A percentile compares a stretch with the other conserved stretches of the same genome.
Evolutionary conservation across 2,329 filamentous ascomycete species (phyloP).

Genomic region (Penicillium nordicum): DNA sequence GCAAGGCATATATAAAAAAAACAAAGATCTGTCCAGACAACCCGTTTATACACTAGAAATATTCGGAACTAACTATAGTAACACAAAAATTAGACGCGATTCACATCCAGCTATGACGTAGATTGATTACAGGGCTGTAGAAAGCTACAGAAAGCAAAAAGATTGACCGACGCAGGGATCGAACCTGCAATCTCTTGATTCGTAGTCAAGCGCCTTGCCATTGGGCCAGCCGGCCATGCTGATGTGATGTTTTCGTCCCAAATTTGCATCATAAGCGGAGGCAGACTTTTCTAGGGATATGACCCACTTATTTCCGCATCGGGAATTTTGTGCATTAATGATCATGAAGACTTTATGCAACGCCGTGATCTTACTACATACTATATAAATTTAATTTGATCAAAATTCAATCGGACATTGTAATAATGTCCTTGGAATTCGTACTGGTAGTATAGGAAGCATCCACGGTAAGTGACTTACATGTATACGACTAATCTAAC

Average conservation of each 20-base stretch:
- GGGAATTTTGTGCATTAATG: too few species aligned
- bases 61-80: background rate
- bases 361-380: background rate
- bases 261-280: background rate
- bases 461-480: too few species aligned
- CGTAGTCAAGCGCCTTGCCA: constrained; percentile 53
- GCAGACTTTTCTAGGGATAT: background rate
- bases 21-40: background rate
- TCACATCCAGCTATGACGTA: background rate
- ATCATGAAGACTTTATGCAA: background rate
- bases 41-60: background rate
- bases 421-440: too few species aligned
- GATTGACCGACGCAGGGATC: constrained; percentile 40
- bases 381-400: background rate
- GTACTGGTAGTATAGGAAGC: too few species aligned
- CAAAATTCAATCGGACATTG: too few species aligned
- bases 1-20: background rate
- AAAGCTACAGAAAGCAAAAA: background rate
- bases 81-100: too few species aligned
- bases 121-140: too few species aligned
- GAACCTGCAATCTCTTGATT: constrained; percentile 53
- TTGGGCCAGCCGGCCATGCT: constrained; percentile 42
- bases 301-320: background rate
- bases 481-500: too few species aligned
- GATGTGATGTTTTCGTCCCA: accelerated